A percentile compares a stretch with the other conserved stretches of the same genome.
phyloP scores from a whole-genome alignment of 108 stramenopile genomes.

The Halocafeteria seosinensis region DNA sequence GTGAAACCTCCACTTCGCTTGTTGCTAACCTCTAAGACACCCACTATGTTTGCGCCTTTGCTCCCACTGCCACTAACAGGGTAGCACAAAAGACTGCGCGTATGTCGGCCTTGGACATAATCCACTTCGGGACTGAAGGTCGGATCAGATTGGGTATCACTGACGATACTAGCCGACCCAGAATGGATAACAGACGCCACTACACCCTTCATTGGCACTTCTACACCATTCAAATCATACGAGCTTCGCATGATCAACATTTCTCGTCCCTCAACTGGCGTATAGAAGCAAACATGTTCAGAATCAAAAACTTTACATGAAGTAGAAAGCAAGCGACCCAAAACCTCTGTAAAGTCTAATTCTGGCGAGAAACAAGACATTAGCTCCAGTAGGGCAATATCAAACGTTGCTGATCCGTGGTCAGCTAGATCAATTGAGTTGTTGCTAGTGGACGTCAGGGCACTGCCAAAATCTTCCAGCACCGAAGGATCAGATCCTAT shows the following conservation, averaged over 20 bases:
- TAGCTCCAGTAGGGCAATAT: neutral
- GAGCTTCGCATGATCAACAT: neutral
- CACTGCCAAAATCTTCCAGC: too few relatives aligned
- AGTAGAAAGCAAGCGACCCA: neutral
- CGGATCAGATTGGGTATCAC: neutral
- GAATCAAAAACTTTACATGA: slow-evolving; percentile 2
- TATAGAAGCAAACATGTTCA: slow-evolving; percentile 8
- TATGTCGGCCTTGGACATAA: too few relatives aligned
- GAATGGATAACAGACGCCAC: neutral
- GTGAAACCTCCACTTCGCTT: neutral
- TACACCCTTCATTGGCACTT: neutral
- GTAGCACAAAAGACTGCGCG: neutral
- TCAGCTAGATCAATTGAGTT: too few relatives aligned
- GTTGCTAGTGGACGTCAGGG: too few relatives aligned
- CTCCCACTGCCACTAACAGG: neutral
- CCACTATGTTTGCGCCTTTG: neutral
- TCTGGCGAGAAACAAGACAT: slow-evolving; percentile 11
- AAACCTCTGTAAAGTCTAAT: slow-evolving; percentile 6
- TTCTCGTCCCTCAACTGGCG: neutral
- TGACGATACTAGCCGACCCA: neutral
- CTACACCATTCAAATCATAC: neutral
- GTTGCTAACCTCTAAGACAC: neutral
- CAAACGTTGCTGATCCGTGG: too few relatives aligned
- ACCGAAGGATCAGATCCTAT: too few relatives aligned
- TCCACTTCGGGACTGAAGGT: neutral